phyloP scores from a whole-genome alignment of 164 flowering plant species.

The Stephania japonica region DNA sequence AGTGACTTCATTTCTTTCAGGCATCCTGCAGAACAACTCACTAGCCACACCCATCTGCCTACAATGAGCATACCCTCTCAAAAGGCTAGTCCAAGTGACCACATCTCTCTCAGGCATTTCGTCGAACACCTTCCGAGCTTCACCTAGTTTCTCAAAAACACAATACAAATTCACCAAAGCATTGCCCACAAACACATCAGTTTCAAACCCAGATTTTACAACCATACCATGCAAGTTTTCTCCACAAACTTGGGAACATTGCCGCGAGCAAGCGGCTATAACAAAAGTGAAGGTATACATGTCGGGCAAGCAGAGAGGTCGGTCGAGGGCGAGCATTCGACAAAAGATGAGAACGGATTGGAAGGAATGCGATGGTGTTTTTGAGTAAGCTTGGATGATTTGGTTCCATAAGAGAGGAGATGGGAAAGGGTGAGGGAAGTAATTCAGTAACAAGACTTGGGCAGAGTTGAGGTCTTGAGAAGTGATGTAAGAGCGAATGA shows the following conservation, averaged over 20 bases:
- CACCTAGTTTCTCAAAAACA: constrained; percentile 22
- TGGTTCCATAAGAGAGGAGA: constrained; percentile 40
- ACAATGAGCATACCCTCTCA: constrained; percentile 35
- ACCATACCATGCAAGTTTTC: constrained; percentile 35
- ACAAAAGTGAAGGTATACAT: constrained; percentile 51
- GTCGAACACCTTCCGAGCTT: constrained; percentile 39
- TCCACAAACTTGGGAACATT: constrained; percentile 18
- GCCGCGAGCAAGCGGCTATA: constrained; percentile 37
- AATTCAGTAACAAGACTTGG: constrained; percentile 26
- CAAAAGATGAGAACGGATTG: constrained; percentile 33
- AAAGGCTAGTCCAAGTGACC: constrained; percentile 49
- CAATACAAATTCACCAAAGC: constrained; percentile 39
- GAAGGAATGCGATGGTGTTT: constrained; percentile 21
- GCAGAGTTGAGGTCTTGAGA: constrained; percentile 24
- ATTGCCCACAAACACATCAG: constrained; percentile 38
- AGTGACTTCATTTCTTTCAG: constrained; percentile 39
- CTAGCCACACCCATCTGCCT: constrained; percentile 36
- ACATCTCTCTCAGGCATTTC: constrained; percentile 41
- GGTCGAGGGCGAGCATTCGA: constrained; percentile 22
- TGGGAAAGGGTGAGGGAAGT: constrained; percentile 25
- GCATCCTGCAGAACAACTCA: constrained; percentile 35
- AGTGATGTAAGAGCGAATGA: constrained; percentile 37
- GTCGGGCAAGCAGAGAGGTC: constrained; percentile 30
- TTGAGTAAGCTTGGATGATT: constrained; percentile 45
- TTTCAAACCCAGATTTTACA: constrained; percentile 29